Conservation (phyloP, 1,139 yeast genomes). For the Suhomyces bribrorum region DNA sequence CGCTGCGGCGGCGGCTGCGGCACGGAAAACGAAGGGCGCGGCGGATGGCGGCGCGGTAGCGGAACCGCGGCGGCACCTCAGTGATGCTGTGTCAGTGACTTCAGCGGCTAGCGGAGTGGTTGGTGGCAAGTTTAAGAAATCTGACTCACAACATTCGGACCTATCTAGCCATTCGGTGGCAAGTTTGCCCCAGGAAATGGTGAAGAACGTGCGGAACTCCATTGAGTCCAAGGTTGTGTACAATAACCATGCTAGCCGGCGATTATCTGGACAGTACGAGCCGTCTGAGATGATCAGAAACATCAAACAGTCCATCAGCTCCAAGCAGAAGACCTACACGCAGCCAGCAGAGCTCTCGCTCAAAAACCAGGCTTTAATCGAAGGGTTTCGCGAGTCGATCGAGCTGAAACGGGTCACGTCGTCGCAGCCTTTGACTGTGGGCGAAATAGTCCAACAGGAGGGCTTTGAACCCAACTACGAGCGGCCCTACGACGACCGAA, state of each 20-base stretch:
- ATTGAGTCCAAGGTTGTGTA: constrained; percentile 17
- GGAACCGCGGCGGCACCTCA: neutral
- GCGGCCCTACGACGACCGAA: constrained; percentile 1
- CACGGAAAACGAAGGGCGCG: no score
- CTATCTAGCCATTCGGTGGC: constrained; percentile 2
- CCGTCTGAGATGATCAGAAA: constrained; percentile 23
- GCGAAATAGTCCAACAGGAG: neutral
- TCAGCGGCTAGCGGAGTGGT: constrained; percentile 1
- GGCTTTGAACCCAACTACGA: constrained; percentile 6
- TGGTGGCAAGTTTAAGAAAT: constrained; percentile 2
- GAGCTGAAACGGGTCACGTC: constrained; percentile 18
- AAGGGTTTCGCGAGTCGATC: constrained; percentile 23
- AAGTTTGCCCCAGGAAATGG: constrained; percentile 15
- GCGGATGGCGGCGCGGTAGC: no score
- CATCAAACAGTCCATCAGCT: constrained; percentile 20
- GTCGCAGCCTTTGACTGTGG: neutral
- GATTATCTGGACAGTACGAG: constrained; percentile 12
- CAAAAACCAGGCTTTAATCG: constrained; percentile 20
- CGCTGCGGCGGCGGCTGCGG: neutral
- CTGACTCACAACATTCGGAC: constrained; percentile 7
- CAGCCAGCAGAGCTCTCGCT: constrained; percentile 9
- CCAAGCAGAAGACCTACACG: constrained; percentile 15
- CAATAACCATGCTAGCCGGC: constrained; percentile 12
- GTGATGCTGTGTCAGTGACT: no score
- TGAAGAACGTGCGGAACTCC: constrained; percentile 15